These are phyloP conservation scores for Nitzschia sp. DNA, from an alignment of 108 stramenopile species.

Conservation along the genomic window DNA sequence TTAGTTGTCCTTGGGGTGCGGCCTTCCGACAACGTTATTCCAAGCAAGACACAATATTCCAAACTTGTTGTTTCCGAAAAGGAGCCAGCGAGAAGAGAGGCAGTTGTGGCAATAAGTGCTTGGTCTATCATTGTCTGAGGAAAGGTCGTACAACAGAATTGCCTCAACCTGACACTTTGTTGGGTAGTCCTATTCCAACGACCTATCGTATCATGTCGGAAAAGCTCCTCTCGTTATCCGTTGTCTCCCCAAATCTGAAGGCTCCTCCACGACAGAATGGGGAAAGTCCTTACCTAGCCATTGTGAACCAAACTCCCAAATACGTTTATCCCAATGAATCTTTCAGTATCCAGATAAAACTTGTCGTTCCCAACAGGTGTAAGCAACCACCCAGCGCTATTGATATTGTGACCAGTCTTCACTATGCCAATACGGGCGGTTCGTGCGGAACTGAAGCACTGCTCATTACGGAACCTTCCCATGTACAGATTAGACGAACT, in stretches of 20 bases:
- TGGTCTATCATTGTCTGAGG: no score
- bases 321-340: constrained; percentile 46
- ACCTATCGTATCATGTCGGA: constrained; percentile 10
- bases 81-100: no score
- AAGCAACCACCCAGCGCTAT: constrained; percentile 13
- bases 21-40: no score
- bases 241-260: background rate
- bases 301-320: constrained; percentile 45
- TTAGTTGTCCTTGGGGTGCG: no score
- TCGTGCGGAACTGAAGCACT: constrained; percentile 12
- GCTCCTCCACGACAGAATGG: constrained; percentile 12
- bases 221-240: constrained; percentile 28
- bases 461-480: constrained; percentile 20
- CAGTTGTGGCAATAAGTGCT: no score
- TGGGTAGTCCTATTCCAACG: no score
- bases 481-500: constrained; percentile 9
- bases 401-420: constrained; percentile 19
- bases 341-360: constrained; percentile 45
- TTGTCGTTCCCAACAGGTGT: constrained; percentile 23
- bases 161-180: no score
- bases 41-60: no score
- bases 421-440: constrained; percentile 19
- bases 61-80: no score
- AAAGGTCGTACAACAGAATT: no score
- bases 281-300: constrained; percentile 18